Percentiles rank a stretch among this genome's conserved stretches.
Conservation (phyloP, 2,329 filamentous ascomycete species). For the Microcyclosporella mali region DNA sequence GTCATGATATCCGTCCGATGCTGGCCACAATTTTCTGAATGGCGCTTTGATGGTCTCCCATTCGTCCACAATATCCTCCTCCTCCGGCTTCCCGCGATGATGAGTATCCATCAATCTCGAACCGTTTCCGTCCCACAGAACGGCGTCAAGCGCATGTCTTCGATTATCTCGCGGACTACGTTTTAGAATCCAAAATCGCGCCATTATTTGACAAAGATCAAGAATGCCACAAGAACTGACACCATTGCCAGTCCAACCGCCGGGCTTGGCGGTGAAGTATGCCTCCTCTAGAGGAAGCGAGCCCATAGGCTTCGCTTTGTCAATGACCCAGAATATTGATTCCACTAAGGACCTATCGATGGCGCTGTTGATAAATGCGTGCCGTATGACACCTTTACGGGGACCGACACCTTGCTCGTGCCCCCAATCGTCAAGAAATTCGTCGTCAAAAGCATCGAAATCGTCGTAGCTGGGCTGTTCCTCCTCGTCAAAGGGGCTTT, state of each 20-base stretch:
- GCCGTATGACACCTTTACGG: background rate
- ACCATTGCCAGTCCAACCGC: background rate
- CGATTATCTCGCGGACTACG: constrained; percentile 1
- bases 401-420: background rate
- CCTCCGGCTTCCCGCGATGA: background rate
- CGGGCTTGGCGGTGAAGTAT: background rate
- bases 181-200: background rate
- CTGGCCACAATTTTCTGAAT: background rate
- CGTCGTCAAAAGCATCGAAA: constrained; percentile 1
- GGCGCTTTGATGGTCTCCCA: background rate
- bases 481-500: background rate
- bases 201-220: background rate
- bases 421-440: constrained; percentile 1
- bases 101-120: background rate
- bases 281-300: background rate
- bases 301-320: background rate
- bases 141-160: background rate
- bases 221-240: background rate
- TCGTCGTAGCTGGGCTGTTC: background rate
- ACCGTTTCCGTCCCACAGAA: background rate
- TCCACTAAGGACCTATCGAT: background rate
- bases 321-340: background rate
- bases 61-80: background rate
- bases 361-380: constrained; percentile 2
- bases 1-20: background rate